Percentiles rank a stretch among this genome's conserved stretches.
phyloP scores from a whole-genome alignment of 129 eudicot species.

The Helianthus tuberosus region DNA sequence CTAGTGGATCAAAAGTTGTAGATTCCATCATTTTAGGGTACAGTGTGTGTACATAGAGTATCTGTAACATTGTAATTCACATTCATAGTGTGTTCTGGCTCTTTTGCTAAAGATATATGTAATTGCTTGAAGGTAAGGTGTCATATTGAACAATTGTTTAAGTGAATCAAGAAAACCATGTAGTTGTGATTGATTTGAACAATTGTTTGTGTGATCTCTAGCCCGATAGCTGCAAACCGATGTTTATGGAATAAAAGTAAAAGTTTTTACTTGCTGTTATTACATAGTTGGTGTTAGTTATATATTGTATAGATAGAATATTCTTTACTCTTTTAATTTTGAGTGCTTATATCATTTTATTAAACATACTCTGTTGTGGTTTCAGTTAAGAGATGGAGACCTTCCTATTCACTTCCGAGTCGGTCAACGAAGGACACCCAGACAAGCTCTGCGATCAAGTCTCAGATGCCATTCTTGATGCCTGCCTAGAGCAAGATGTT shows the following conservation, averaged over 20 bases:
- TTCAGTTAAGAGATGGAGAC: constrained; percentile 49
- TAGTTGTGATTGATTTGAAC: neutral
- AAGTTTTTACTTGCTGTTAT: too few relatives aligned
- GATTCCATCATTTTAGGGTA: neutral
- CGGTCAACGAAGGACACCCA: constrained; percentile 51
- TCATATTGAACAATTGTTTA: neutral
- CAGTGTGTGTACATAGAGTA: constrained; percentile 2
- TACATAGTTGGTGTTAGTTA: too few relatives aligned
- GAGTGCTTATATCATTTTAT: too few relatives aligned
- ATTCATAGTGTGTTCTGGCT: neutral
- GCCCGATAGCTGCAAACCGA: too few relatives aligned
- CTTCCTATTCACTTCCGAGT: constrained; percentile 51
- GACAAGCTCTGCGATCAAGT: constrained; percentile 53
- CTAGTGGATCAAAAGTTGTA: neutral
- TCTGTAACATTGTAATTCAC: constrained; percentile 5
- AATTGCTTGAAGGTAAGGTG: too few relatives aligned
- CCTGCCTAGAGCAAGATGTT: constrained; percentile 47
- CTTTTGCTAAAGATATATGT: too few relatives aligned
- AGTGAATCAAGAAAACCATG: neutral
- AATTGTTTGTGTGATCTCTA: too few relatives aligned
- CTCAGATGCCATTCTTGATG: constrained; percentile 52
- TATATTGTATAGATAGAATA: too few relatives aligned
- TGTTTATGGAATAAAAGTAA: too few relatives aligned
- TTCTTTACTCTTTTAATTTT: neutral
- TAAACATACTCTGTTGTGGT: constrained; percentile 3